These are phyloP conservation scores for Fusarium succisae DNA, from an alignment of 2,329 filamentous ascomycete species.

Conservation along the genomic window DNA sequence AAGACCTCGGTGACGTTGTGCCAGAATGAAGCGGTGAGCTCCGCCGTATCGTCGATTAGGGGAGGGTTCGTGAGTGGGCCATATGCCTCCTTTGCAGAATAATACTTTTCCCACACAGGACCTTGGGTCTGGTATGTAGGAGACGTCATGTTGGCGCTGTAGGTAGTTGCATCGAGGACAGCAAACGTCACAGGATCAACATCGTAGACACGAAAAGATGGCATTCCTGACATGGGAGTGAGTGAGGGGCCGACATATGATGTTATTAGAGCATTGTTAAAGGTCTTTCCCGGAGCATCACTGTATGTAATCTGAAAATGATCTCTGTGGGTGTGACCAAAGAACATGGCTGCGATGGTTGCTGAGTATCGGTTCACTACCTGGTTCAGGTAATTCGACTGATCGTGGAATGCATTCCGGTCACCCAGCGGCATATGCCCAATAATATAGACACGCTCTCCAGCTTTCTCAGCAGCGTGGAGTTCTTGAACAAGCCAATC, in stretches of 20 bases:
- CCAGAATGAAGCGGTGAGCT: conserved; percentile 68
- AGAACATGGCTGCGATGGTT: conserved; percentile 66
- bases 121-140: conserved; percentile 54
- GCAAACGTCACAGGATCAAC: conserved; percentile 66
- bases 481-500: conserved; percentile 64
- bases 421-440: conserved; percentile 65
- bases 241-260: conserved; percentile 65
- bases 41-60: conserved; percentile 47
- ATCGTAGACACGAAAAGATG: conserved; percentile 67
- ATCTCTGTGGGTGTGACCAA: conserved; percentile 66
- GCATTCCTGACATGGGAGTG: conserved; percentile 64
- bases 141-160: conserved; percentile 62
- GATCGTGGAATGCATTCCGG: conserved; percentile 61
- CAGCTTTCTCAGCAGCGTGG: conserved; percentile 59
- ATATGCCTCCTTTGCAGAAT: conserved; percentile 65
- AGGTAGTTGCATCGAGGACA: conserved; percentile 63
- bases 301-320: conserved; percentile 65
- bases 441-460: conserved; percentile 65
- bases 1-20: conserved; percentile 63
- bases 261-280: conserved; percentile 57
- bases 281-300: conserved; percentile 54
- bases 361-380: conserved; percentile 62
- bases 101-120: conserved; percentile 64
- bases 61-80: conserved; percentile 56
- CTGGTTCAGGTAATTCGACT: conserved; percentile 62